Percentiles rank a stretch among this genome's conserved stretches.
These are phyloP conservation scores for Citrullus amarus DNA, from an alignment of 306 rosid genomes.

Conservation along the genomic window DNA sequence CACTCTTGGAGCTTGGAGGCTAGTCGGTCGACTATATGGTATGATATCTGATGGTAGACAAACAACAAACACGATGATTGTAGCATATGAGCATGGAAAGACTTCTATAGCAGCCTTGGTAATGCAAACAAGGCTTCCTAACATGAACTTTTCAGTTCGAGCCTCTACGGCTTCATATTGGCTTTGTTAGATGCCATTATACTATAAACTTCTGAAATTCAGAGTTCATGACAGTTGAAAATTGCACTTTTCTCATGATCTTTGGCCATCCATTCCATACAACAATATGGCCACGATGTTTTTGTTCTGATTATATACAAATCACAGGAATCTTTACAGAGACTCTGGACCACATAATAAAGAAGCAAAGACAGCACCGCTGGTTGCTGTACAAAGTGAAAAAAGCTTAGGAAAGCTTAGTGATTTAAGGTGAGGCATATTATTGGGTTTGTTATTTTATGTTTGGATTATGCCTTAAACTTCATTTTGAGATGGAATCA, in stretches of 20 bases:
- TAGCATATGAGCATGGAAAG: slow-evolving; percentile 23
- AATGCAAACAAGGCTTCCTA: slow-evolving; percentile 23
- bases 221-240: background rate
- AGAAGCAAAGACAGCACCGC: slow-evolving; percentile 32
- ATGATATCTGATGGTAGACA: slow-evolving; percentile 23
- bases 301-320: slow-evolving; percentile 22
- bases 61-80: slow-evolving; percentile 18
- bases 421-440: slow-evolving; percentile 29
- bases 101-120: slow-evolving; percentile 16
- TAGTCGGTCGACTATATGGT: slow-evolving; percentile 14
- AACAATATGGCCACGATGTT: slow-evolving; percentile 11
- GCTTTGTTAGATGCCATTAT: background rate
- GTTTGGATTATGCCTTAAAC: background rate
- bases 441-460: background rate
- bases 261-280: slow-evolving; percentile 5
- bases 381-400: slow-evolving; percentile 23
- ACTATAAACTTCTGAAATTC: background rate
- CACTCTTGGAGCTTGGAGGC: slow-evolving; percentile 30
- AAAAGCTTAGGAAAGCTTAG: slow-evolving; percentile 17
- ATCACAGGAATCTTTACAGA: slow-evolving; percentile 21
- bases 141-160: background rate
- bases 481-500: background rate
- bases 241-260: background rate
- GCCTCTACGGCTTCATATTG: background rate
- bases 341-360: slow-evolving; percentile 16